Conservation (phyloP, 805 yeast species). For the Saccharomycopsis sp. region DNA sequence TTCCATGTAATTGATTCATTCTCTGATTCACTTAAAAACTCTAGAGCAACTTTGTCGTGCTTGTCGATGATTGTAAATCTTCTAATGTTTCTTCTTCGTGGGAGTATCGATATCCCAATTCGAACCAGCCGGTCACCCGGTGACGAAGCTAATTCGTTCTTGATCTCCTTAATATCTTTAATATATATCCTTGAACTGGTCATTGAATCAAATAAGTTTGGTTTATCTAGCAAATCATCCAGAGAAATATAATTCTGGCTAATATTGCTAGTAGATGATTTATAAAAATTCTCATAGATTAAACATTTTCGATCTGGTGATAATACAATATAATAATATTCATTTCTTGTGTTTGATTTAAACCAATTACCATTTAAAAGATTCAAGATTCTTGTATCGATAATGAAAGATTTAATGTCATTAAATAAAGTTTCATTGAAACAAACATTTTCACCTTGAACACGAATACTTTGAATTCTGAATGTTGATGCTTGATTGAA, state of each 20-base stretch:
- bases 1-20: slow-evolving; percentile 3
- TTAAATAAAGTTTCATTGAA: background rate
- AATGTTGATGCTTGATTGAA: background rate
- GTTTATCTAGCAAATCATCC: background rate
- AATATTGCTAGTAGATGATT: background rate
- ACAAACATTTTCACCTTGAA: background rate
- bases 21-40: slow-evolving; percentile 4
- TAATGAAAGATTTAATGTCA: background rate
- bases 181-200: background rate
- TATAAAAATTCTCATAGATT: background rate
- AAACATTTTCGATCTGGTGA: slow-evolving; percentile 2
- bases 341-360: background rate
- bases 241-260: background rate
- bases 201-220: background rate
- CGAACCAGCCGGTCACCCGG: background rate
- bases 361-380: slow-evolving; percentile 5
- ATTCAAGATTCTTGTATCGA: background rate
- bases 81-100: background rate
- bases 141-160: background rate
- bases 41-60: background rate
- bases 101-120: background rate
- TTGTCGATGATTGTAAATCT: background rate
- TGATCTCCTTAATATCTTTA: background rate
- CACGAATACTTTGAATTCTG: background rate
- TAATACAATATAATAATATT: background rate